Base-by-base conservation (phyloP, 2,329 filamentous ascomycete species). In the Neocucurbitaria cava region DNA sequence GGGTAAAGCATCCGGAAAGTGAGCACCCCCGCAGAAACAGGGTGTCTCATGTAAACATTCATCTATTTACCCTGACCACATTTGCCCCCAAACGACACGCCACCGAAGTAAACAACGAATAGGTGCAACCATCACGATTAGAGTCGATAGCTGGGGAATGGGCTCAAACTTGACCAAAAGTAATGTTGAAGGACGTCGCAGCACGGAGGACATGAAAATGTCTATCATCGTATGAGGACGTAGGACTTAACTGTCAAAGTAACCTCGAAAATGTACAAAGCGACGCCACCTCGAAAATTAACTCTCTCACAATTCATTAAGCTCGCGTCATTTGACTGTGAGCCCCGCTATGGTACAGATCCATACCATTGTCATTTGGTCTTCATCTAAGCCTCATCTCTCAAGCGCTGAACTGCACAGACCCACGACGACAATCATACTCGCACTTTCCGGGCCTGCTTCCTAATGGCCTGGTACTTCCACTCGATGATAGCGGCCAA, bases 361-460 rank as follows among this genome's bases (percentile, higher is more conserved):
- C 46, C 50, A 62, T 66, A 55, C 46, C 46, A 44, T 52, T 46
- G 46, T 63, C 65, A 68, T 64, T 63, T 52, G 55, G 65, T 40
- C 43, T 57, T 67, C 61, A 70, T 71, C 56, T 68, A 70, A 69
- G 67, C 66, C 65, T 72, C 69, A 66, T 66, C 57, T 65, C 62
- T 46, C 49, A 55, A 57, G 55, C 56, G 61, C 58, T 58, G 52
- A 61, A 54, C 52, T 57, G 65, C 70, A 71, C 66, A 66, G 68
- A 64, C 66, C 62, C 51, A 52, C 58, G 52, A 61, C 47, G 57
- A 64, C 57, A 65, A 68, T 66, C 58, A 56, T 61, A 50, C 39
- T 54, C 67, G 67, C 68, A 61, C 60, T 63, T 65, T 60, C 61
- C 72, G 72, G 72, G 69, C 71, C 72, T 75, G 58, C 55, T 72